Percentiles rank a stretch among this genome's conserved stretches.
Conservation (phyloP, 2,329 filamentous ascomycete genomes). For the Aspergillus amoenus region DNA sequence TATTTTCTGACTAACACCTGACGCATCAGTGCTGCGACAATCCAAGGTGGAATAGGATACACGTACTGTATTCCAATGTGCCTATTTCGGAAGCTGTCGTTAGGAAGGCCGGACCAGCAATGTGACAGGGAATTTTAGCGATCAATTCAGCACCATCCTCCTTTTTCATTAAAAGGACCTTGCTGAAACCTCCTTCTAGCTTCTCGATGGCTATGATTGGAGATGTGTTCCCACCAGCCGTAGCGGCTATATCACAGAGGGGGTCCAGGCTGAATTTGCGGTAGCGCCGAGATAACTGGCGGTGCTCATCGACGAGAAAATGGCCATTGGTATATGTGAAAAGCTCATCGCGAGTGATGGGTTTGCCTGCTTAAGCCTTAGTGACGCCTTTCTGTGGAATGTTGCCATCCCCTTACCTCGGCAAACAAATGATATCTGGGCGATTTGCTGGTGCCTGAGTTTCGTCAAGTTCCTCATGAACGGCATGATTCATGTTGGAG, state of each 20-base stretch:
- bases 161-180: slow-evolving; percentile 25
- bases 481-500: too few species aligned
- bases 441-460: not conserved
- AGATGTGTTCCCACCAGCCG: slow-evolving; percentile 8
- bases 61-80: slow-evolving; percentile 19
- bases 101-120: slow-evolving; percentile 16
- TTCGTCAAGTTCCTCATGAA: too few species aligned
- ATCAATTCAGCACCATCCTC: slow-evolving; percentile 22
- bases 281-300: slow-evolving; percentile 24
- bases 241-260: slow-evolving; percentile 22
- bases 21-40: too few species aligned
- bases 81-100: slow-evolving; percentile 27
- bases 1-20: too few species aligned
- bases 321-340: slow-evolving; percentile 30
- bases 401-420: not conserved
- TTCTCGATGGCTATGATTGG: slow-evolving; percentile 29
- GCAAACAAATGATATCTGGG: slow-evolving; percentile 7
- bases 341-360: slow-evolving; percentile 21
- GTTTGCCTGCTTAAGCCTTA: slow-evolving; percentile 17
- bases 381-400: not conserved
- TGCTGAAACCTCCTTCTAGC: slow-evolving; percentile 29
- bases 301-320: slow-evolving; percentile 28
- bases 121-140: slow-evolving; percentile 23
- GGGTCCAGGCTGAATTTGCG: slow-evolving; percentile 23
- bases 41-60: too few species aligned